phyloP scores from a whole-genome alignment of 2,329 filamentous ascomycete species.

The Fusarium sp. region DNA sequence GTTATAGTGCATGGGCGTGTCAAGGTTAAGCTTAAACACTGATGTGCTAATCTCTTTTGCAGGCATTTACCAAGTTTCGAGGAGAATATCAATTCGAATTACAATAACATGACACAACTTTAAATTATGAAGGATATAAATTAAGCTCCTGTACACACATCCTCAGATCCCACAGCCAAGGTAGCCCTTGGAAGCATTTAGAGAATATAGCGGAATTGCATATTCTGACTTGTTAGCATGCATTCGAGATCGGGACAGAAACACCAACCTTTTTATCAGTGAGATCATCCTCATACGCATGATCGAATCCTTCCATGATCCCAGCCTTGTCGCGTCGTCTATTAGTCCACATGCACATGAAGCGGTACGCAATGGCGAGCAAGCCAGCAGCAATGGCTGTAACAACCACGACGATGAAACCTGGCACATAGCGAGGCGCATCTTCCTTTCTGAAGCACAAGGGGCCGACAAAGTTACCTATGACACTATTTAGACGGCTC shows the following conservation, averaged over 20 bases:
- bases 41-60: too few relatives aligned
- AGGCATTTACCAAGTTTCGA: too few relatives aligned
- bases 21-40: too few relatives aligned
- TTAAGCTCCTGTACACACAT: too few relatives aligned
- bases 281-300: slow-evolving; percentile 64
- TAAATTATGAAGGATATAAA: too few relatives aligned
- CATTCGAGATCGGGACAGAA: rapidly evolving
- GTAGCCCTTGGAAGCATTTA: not conserved
- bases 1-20: too few relatives aligned
- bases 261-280: slow-evolving; percentile 54
- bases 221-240: slow-evolving; percentile 20
- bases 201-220: slow-evolving; percentile 37
- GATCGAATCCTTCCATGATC: slow-evolving; percentile 60
- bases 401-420: slow-evolving; percentile 54
- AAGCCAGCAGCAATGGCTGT: slow-evolving; percentile 46
- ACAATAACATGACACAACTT: too few relatives aligned
- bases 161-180: too few relatives aligned
- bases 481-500: not conserved
- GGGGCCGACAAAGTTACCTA: slow-evolving; percentile 57
- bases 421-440: slow-evolving; percentile 53
- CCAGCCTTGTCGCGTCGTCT: slow-evolving; percentile 55
- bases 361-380: slow-evolving; percentile 57
- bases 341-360: slow-evolving; percentile 58
- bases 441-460: slow-evolving; percentile 55
- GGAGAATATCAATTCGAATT: too few relatives aligned